Percentiles rank a stretch among this genome's conserved stretches.
Evolutionary conservation across 169 alveolate species (phyloP).

Genomic region (Fabrea salina): DNA sequence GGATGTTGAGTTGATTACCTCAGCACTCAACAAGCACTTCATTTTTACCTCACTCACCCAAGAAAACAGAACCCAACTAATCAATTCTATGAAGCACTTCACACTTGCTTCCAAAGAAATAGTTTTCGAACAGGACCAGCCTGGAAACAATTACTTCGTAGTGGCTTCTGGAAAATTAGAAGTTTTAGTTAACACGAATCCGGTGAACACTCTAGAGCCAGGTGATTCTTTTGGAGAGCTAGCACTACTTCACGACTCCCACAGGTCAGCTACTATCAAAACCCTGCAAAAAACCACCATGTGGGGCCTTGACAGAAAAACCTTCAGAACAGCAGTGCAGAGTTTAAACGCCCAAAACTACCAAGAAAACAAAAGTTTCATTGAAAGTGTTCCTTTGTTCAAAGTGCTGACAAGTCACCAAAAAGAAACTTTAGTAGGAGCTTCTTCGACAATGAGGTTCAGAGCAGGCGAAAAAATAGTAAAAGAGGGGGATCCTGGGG

Average conservation of each 20-base stretch:
- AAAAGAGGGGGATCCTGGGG: conserved; percentile 62
- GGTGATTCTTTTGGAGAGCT: conserved; percentile 98
- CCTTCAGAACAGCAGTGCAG: conserved; percentile 75
- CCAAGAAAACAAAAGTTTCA: conserved; percentile 39
- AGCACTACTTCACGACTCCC: conserved; percentile 96
- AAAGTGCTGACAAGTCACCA: conserved; percentile 19
- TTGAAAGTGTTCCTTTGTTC: conserved; percentile 37
- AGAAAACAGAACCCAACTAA: neutral
- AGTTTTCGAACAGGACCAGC: conserved; percentile 39
- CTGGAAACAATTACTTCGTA: conserved; percentile 40
- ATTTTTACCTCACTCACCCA: neutral
- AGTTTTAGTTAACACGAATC: conserved; percentile 86
- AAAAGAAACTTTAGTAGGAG: conserved; percentile 46
- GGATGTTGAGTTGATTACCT: neutral
- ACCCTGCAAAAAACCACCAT: conserved; percentile 86
- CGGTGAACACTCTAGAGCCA: conserved; percentile 81
- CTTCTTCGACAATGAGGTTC: conserved; percentile 37
- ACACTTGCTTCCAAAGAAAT: neutral
- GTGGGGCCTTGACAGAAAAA: conserved; percentile 92
- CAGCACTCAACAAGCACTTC: neutral
- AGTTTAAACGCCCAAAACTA: conserved; percentile 35
- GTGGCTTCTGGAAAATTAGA: conserved; percentile 59
- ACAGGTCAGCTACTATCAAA: conserved; percentile 95
- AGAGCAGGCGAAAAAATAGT: conserved; percentile 37
- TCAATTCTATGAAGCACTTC: neutral